Conservation (phyloP, 768 basidiomycete genomes). For the Lentinula sp. region DNA sequence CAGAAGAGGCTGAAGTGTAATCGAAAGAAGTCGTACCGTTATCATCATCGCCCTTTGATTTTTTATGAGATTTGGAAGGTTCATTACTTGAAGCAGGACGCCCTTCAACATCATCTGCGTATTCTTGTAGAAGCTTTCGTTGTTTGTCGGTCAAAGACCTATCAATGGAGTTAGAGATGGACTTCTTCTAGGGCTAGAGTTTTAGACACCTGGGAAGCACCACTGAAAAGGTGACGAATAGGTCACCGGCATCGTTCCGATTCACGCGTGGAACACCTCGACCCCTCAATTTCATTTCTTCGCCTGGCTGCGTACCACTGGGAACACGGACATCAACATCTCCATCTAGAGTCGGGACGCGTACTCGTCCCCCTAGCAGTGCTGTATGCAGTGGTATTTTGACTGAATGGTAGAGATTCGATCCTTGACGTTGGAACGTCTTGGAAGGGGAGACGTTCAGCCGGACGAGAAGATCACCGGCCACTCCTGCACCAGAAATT, state of each 20-base stretch:
- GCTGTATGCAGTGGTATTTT: slow-evolving; percentile 89
- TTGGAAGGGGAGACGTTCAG: slow-evolving; percentile 81
- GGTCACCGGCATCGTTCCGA: slow-evolving; percentile 64
- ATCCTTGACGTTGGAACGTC: slow-evolving; percentile 84
- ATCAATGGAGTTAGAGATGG: slow-evolving; percentile 10
- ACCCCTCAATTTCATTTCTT: slow-evolving; percentile 91
- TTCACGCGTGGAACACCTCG: slow-evolving; percentile 70
- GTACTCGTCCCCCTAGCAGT: slow-evolving; percentile 86
- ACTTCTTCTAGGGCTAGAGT: slow-evolving; percentile 2
- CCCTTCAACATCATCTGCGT: slow-evolving; percentile 91
- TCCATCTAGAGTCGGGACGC: slow-evolving; percentile 92
- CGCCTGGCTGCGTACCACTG: slow-evolving; percentile 90
- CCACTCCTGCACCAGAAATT: slow-evolving; percentile 64
- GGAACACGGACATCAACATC: slow-evolving; percentile 94
- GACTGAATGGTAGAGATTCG: slow-evolving; percentile 85
- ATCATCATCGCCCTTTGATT: slow-evolving; percentile 27
- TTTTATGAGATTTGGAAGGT: slow-evolving; percentile 14
- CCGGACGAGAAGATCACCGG: slow-evolving; percentile 85
- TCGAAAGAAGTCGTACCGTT: slow-evolving; percentile 77
- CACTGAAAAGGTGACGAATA: slow-evolving; percentile 85
- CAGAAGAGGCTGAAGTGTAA: slow-evolving; percentile 47
- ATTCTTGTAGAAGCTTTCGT: slow-evolving; percentile 81
- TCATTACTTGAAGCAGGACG: slow-evolving; percentile 20
- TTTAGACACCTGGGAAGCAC: slow-evolving; percentile 79
- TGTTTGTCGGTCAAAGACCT: slow-evolving; percentile 83